These are phyloP conservation scores for Leishmania lainsoni DNA, from an alignment of 208 protist species.

Conservation along the genomic window DNA sequence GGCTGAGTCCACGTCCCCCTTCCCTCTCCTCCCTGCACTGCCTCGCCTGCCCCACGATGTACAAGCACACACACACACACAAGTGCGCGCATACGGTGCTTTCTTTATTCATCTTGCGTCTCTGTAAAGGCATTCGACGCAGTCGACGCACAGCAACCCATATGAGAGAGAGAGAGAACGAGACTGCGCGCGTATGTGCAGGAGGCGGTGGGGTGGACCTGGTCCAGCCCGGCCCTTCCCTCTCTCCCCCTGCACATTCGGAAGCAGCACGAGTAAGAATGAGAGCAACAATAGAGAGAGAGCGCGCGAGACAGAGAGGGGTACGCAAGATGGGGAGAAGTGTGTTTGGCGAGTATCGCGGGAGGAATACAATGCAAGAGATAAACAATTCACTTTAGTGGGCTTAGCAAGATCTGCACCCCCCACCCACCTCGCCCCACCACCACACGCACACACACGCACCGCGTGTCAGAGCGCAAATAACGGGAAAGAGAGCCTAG, in stretches of 20 bases:
- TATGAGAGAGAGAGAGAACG: not conserved
- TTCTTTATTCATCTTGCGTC: not conserved
- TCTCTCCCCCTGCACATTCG: not conserved
- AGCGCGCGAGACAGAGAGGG: conserved; percentile 14
- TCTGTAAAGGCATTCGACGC: not conserved
- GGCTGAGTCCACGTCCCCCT: not conserved
- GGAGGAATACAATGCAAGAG: not conserved
- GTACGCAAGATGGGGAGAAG: conserved; percentile 18
- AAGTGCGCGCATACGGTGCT: not conserved
- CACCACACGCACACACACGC: not conserved
- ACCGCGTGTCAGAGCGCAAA: not conserved
- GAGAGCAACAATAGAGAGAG: conserved; percentile 22
- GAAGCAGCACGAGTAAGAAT: not conserved
- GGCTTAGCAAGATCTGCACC: not conserved
- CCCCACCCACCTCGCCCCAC: not conserved
- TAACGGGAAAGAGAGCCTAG: not conserved
- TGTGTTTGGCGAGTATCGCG: not conserved
- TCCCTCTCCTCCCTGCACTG: not conserved
- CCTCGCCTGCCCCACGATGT: not conserved
- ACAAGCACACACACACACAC: not conserved
- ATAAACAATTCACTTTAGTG: no score
- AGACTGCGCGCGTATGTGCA: not conserved
- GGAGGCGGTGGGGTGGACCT: not conserved
- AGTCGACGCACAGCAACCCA: not conserved
- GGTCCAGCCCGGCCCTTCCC: not conserved